Evolutionary conservation across 495 filamentous ascomycete genomes (phyloP).

Genomic region (Thermothielavioides terrestris): DNA sequence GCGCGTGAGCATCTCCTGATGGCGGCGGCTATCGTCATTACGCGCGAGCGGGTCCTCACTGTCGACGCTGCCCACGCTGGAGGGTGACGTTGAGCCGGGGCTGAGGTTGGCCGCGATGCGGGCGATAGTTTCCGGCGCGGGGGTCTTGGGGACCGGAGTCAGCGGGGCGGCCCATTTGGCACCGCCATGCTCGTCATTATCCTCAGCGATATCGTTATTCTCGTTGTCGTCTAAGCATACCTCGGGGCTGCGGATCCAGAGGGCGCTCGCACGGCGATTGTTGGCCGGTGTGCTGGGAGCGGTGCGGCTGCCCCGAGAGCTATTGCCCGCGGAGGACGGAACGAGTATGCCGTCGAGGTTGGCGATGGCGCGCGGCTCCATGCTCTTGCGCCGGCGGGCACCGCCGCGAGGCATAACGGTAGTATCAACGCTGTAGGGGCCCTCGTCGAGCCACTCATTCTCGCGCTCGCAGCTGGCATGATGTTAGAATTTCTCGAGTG

Average conservation of each 20-base stretch:
- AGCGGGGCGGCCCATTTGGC: slow-evolving; percentile 29
- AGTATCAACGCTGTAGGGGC: slow-evolving; percentile 62
- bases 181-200: slow-evolving; percentile 30
- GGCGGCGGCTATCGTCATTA: slow-evolving; percentile 13
- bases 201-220: slow-evolving; percentile 14
- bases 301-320: slow-evolving; percentile 32
- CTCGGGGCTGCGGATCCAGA: slow-evolving; percentile 40
- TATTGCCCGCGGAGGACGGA: slow-evolving; percentile 32
- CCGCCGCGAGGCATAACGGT: slow-evolving; percentile 66
- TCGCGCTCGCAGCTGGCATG: slow-evolving; percentile 63
- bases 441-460: slow-evolving; percentile 64
- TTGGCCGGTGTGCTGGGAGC: slow-evolving; percentile 36
- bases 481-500: slow-evolving; percentile 9
- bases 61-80: slow-evolving; percentile 1
- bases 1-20: slow-evolving; percentile 53
- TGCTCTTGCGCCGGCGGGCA: slow-evolving; percentile 73
- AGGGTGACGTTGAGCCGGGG: slow-evolving; percentile 24
- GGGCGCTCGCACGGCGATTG: slow-evolving; percentile 41
- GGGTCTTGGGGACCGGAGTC: slow-evolving; percentile 45
- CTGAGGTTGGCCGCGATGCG: slow-evolving; percentile 34
- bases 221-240: neutral
- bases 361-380: slow-evolving; percentile 75
- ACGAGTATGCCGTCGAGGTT: slow-evolving; percentile 62
- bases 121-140: slow-evolving; percentile 41
- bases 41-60: slow-evolving; percentile 3